Base-by-base conservation (phyloP, 2,329 filamentous ascomycete species). In the Paecilomyces variotii region DNA sequence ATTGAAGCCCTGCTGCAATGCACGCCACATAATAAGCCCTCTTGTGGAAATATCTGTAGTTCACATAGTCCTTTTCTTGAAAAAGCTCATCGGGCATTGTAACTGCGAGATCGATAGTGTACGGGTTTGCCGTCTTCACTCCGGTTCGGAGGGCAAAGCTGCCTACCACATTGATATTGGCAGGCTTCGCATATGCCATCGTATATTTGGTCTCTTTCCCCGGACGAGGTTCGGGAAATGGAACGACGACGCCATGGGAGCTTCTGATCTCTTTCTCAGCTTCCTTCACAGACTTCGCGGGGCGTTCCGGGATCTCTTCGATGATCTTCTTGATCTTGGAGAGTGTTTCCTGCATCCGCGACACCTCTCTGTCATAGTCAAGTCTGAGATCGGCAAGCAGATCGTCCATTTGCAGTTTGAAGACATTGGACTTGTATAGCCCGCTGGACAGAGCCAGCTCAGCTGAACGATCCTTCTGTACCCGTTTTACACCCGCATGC, bases 21-120 rank as follows among this genome's bases (percentile, higher is more conserved):
- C 89, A 90, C 34, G 92, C 90, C 55, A 97, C 78, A 70, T 95
- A 97, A 74, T 93, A 97, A 11, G 94, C 89, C 62, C 92, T 82
- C 68, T 96, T 95, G 77, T 97, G 92, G 70, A 97, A 96, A 76
- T 96, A 97, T 61, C 94, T 85, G 78, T 94, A 83, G 72, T 96
- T 91, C 55, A 92, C 81, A 71, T 93, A 97, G 74, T 99, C 94
- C 75, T 97, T 97, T 52, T 95, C 90, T 69, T 96, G 91, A 67
- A 97, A 92, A 11, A 96, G 76, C 0, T 82, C 77, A 59, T 78
- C 66, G 4, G 94, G 93, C 85, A 99, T 95, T 54, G 89, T 88
- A 14, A 96, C 85, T 4, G 93, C 86, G 82, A 97, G 84, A 73
- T 97, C 93, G 60, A 97, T 80, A 14, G 82, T 79, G 27, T 87